Conservation (phyloP, 78 protist genomes). For the Cavenderia fasciculata region DNA sequence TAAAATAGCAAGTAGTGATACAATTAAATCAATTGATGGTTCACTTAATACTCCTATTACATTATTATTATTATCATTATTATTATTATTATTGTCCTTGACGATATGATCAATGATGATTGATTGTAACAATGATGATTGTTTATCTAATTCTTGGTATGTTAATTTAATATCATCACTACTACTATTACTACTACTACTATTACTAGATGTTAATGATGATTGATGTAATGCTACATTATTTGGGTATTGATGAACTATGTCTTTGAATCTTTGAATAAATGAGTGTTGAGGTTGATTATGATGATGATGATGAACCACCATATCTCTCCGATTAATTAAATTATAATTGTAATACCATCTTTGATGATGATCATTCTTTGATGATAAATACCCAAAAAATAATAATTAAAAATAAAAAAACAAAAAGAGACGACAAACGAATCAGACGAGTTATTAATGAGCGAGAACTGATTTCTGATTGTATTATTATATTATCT, state of each 20-base stretch:
- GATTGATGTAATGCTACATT: neutral
- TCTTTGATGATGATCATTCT: too few species aligned
- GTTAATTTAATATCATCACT: neutral
- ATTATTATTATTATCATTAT: neutral
- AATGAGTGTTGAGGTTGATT: too few species aligned
- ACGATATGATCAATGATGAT: neutral
- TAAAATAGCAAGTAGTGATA: conserved; percentile 35
- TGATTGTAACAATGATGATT: neutral
- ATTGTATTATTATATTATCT: too few species aligned
- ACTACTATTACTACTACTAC: neutral
- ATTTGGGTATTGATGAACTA: neutral
- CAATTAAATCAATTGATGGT: conserved; percentile 40
- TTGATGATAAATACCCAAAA: too few species aligned
- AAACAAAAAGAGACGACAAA: too few species aligned
- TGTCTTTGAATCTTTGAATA: neutral
- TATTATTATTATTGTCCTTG: neutral
- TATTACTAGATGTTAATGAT: neutral
- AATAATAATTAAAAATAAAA: too few species aligned
- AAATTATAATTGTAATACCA: too few species aligned
- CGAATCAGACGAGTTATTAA: too few species aligned
- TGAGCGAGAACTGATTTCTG: too few species aligned
- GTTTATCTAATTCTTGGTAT: neutral
- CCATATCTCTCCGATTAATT: too few species aligned
- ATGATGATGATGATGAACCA: too few species aligned
- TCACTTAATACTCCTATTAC: conserved; percentile 22